Percentiles rank a stretch among this genome's conserved stretches.
phyloP scores from a whole-genome alignment of 306 rosid genomes.

The Citrullus colocynthis region DNA sequence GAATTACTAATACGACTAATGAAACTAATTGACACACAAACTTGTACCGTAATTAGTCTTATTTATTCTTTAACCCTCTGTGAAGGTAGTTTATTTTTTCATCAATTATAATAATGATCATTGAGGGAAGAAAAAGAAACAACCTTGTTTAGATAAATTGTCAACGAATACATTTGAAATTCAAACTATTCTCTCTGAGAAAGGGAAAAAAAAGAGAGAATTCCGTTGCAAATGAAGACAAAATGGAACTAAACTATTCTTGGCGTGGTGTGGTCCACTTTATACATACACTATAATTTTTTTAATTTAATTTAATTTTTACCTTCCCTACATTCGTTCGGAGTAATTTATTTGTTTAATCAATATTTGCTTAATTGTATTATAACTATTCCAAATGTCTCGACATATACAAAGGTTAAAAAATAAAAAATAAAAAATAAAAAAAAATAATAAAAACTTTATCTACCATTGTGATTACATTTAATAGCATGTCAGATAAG shows the following conservation, averaged over 20 bases:
- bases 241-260: background rate
- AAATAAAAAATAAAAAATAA: background rate
- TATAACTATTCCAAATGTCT: background rate
- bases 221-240: conserved; percentile 1
- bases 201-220: background rate
- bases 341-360: background rate
- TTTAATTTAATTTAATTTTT: background rate
- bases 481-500: background rate
- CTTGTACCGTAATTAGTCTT: too few relatives aligned
- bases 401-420: background rate
- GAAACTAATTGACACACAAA: too few relatives aligned
- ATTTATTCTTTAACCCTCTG: background rate
- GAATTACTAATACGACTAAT: too few relatives aligned
- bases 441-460: background rate
- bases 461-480: background rate
- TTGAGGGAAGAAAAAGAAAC: background rate
- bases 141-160: background rate
- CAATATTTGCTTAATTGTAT: background rate
- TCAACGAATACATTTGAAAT: background rate
- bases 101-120: background rate
- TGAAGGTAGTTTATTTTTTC: background rate
- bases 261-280: background rate
- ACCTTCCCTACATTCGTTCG: background rate
- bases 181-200: background rate
- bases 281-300: background rate